Evolutionary conservation across 108 stramenopile genomes (phyloP), one percentile per base, ranked within the genome.

Genomic region (Fistulifera pelliculosa): DNA sequence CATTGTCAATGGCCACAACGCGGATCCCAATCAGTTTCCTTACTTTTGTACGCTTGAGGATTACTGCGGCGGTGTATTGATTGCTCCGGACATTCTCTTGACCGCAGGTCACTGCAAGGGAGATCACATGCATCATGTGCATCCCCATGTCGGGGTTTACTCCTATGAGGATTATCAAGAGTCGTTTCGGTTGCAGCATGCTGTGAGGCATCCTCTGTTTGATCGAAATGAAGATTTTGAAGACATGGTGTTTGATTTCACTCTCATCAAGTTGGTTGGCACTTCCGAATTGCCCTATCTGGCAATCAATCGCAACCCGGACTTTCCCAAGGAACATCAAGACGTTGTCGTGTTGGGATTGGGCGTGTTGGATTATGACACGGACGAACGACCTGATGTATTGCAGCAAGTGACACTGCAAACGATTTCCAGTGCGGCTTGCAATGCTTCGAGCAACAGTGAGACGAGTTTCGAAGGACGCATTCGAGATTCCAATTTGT

Each of bases 21-120:
- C 76, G 11, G 0, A 52, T n/a, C 51, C 58, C 23, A 31, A 8
- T 7, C 61, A 62, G 12, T 70, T 58, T 50, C 76, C 76, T 27
- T 77, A 70, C 58, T 56, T 69, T 44, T 35, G 31, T 35, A 60
- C 60, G 26, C 50, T 66, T 22, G 41, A 62, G 12, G 47, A 64
- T 22, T 57, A 60, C 51, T 44, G 62, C 16, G 76, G 76, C 0
- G 76, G 76, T 14, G 52, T 64, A 0, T 35, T 77, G 19, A 68
- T 77, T 42, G 76, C 76, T 1, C 76, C 76, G 2, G 69, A 77
- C 47, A 52, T 77, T 14, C 49, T 77, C 8, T 53, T 73, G 25
- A 73, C 76, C 14, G 76, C 76, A 1, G 76, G 72, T 2, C 75
- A 77, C 31, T 70, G 70, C 54, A 27, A 28, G 8, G 22, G 19